These are phyloP conservation scores for Sanghuangporus sanghuang DNA, from an alignment of 1,284 basidiomycete species.

Conservation along the genomic window DNA sequence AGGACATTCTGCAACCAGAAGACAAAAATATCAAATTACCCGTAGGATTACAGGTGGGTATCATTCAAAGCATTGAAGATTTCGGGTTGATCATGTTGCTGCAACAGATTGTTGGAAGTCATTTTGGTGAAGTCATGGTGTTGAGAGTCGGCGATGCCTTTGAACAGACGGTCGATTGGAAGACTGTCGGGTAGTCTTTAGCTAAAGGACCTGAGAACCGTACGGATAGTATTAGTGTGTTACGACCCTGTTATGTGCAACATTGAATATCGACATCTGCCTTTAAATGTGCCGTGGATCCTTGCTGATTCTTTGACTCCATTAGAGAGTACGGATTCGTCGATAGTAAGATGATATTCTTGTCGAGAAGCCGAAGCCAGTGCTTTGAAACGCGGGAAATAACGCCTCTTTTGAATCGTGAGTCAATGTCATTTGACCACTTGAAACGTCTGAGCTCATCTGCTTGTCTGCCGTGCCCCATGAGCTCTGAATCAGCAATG, in stretches of 20 bases:
- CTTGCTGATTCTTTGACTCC: neutral
- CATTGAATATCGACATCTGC: too few species aligned
- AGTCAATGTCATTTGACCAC: neutral
- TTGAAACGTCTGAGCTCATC: neutral
- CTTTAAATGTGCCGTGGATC: neutral
- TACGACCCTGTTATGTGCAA: neutral
- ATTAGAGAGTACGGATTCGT: neutral
- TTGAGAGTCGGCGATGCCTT: neutral
- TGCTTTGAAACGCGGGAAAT: neutral
- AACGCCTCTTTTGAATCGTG: neutral
- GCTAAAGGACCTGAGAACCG: neutral
- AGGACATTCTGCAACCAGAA: neutral
- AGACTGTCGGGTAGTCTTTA: neutral
- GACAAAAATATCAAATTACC: neutral
- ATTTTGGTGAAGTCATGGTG: constrained; percentile 3
- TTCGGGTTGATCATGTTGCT: neutral
- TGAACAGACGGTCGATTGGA: neutral
- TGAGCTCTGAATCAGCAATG: neutral
- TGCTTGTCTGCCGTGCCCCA: neutral
- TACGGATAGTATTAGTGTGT: neutral
- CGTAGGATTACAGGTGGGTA: neutral
- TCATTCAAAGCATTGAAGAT: too few species aligned
- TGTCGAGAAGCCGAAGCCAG: neutral
- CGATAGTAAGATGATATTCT: neutral
- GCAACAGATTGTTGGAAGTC: neutral